Evolutionary conservation across 352 stramenopile genomes (phyloP), one percentile per base, ranked within the genome.

Genomic region (Globisporangium cederbergense): DNA sequence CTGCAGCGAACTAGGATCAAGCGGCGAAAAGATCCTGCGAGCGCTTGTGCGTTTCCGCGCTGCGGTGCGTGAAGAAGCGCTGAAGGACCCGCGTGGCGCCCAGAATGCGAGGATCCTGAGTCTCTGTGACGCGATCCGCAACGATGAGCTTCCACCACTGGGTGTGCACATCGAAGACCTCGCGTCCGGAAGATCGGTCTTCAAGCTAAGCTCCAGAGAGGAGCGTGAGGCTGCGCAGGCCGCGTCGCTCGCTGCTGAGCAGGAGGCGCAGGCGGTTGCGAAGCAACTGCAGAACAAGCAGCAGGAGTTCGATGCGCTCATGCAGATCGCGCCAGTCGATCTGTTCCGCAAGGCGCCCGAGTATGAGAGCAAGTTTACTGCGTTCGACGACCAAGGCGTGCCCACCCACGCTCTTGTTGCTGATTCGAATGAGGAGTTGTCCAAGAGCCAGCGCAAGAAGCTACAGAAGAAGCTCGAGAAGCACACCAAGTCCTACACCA

Each of bases 391-490:
- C 9, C 57, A 86, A 42, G 81, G 81, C 10, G 71, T 91, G 9
- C 86, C 86, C 1, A 83, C 73, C 13, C 67, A 84, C 18, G 81
- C 87, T 25, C 4, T 8, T 36, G 4, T 36, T 36, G 64, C 52
- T 1, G 50, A 60, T 14, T 67, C 73, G 38, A 50, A 68, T n/a
- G 67, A 79, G 38, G 54, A 61, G 20, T 54, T 93, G 28, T 81
- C 72, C 22, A 93, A 95, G 52, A 90, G 72, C 13, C 80, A 89
- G 71, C 68, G 72, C 53, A 95, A 95, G 62, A 95, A 95, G 60
- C 72, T 95, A 6, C 18, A 67, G 0, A 94, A 94, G 70, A 87
- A 85, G 56, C 59, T 81, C 11, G 77, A 84, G 8, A 94, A 92
- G 55, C 80, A 94, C 59, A 67, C 72, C 28, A 89, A 89, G 58